These are phyloP conservation scores for Aspergillus asperescens DNA, from an alignment of 495 filamentous ascomycete genomes.

Conservation along the genomic window DNA sequence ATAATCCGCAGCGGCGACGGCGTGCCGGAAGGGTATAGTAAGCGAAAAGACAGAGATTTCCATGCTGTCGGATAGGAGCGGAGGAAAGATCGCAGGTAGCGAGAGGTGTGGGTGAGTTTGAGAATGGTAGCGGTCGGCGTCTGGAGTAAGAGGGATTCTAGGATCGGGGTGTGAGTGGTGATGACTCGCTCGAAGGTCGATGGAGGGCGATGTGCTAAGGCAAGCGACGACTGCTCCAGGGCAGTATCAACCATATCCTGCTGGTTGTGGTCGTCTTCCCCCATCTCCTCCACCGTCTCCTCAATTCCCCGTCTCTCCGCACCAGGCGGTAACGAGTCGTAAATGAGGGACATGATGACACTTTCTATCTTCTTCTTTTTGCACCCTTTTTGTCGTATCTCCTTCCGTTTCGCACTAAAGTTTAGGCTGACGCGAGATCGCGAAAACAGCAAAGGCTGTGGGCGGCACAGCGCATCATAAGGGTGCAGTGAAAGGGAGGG, in stretches of 20 bases:
- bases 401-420: neutral
- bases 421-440: conserved; percentile 32
- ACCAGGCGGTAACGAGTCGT: conserved; percentile 14
- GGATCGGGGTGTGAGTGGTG: conserved; percentile 50
- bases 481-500: conserved; percentile 18
- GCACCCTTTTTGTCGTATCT: neutral
- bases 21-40: conserved; percentile 44
- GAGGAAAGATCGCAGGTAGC: conserved; percentile 50
- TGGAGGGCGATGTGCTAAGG: conserved; percentile 30
- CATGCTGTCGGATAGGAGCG: conserved; percentile 55
- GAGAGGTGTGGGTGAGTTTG: conserved; percentile 53
- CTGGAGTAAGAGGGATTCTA: conserved; percentile 55
- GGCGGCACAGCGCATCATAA: conserved; percentile 38
- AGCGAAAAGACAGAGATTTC: conserved; percentile 55
- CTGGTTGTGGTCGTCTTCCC: conserved; percentile 10
- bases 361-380: conserved; percentile 2
- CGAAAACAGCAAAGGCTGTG: conserved; percentile 26
- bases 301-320: conserved; percentile 9
- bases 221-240: conserved; percentile 19
- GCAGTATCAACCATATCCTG: conserved; percentile 28
- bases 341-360: conserved; percentile 10
- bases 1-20: conserved; percentile 30
- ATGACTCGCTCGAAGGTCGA: conserved; percentile 50
- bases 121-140: conserved; percentile 52
- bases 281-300: conserved; percentile 15